Evolutionary conservation across 164 flowering plant species (phyloP).

Genomic region (Aristolochia contorta): DNA sequence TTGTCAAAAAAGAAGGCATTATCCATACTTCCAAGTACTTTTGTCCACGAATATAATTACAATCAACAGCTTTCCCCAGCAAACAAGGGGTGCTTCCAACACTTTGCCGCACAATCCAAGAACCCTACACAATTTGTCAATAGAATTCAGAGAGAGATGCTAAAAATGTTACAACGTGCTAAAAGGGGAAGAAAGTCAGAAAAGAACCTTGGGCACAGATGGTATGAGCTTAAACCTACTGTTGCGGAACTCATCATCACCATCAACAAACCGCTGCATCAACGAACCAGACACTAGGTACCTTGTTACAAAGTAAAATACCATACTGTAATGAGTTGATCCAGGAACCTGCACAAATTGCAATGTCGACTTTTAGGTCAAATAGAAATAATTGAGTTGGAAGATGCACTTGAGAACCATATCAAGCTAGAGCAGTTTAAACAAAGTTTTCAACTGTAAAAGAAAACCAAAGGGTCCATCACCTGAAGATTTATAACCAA

Average conservation of each 20-base stretch:
- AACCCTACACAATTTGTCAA: conserved; percentile 51
- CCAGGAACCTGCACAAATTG: conserved; percentile 71
- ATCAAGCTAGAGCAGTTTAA: neutral
- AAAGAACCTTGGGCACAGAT: conserved; percentile 86
- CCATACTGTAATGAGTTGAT: conserved; percentile 97
- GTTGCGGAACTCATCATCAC: conserved; percentile 97
- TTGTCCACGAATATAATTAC: conserved; percentile 89
- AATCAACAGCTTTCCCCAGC: conserved; percentile 94
- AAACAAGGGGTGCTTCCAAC: conserved; percentile 99
- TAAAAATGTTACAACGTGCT: neutral
- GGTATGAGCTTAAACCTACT: conserved; percentile 96
- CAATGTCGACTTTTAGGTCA: conserved; percentile 5
- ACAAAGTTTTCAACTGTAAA: neutral
- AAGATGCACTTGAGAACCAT: neutral
- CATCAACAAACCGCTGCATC: conserved; percentile 92
- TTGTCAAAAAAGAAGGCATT: neutral
- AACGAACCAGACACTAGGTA: conserved; percentile 77
- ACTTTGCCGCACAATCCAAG: conserved; percentile 99
- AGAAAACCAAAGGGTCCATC: conserved; percentile 8
- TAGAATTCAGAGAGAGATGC: conserved; percentile 3
- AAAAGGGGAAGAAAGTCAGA: neutral
- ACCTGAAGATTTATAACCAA: conserved; percentile 83
- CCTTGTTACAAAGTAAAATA: conserved; percentile 80
- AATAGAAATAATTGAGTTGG: neutral
- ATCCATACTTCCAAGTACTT: conserved; percentile 77